phyloP scores from a whole-genome alignment of 148 eudicot genomes.

The Tetragonia tetragonoides region DNA sequence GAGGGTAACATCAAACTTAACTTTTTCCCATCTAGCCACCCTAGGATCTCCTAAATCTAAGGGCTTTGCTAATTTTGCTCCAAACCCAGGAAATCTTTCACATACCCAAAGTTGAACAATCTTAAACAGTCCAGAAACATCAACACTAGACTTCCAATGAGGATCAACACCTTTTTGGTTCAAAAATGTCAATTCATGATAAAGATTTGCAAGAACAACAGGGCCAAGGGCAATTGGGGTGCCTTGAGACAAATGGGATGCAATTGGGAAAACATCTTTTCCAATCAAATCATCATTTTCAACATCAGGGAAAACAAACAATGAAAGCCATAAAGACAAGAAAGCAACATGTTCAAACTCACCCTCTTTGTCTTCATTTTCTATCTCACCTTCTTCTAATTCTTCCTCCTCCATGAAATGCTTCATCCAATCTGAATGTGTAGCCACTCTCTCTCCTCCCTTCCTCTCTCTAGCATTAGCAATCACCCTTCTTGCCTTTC shows the following conservation, averaged over 20 bases:
- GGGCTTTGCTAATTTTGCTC: constrained; percentile 29
- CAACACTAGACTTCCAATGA: constrained; percentile 11
- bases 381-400: constrained; percentile 22
- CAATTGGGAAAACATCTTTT: constrained; percentile 34
- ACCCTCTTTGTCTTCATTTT: constrained; percentile 27
- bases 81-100: constrained; percentile 37
- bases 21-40: constrained; percentile 37
- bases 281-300: background rate
- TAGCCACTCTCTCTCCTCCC: constrained; percentile 14
- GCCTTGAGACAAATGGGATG: constrained; percentile 32
- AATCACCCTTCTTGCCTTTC: constrained; percentile 10
- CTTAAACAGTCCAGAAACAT: constrained; percentile 30
- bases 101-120: constrained; percentile 45
- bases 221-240: constrained; percentile 28
- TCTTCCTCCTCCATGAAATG: constrained; percentile 35
- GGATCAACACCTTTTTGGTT: constrained; percentile 13
- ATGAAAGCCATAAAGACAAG: constrained; percentile 41
- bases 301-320: constrained; percentile 34
- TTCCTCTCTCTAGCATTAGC: background rate
- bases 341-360: constrained; percentile 43
- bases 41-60: constrained; percentile 37
- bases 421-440: constrained; percentile 28
- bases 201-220: constrained; percentile 37
- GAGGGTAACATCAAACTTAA: constrained; percentile 16
- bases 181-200: constrained; percentile 28